These are phyloP conservation scores for Paraphoma chrysanthemicola DNA, from an alignment of 2,329 filamentous ascomycete species.

Conservation along the genomic window DNA sequence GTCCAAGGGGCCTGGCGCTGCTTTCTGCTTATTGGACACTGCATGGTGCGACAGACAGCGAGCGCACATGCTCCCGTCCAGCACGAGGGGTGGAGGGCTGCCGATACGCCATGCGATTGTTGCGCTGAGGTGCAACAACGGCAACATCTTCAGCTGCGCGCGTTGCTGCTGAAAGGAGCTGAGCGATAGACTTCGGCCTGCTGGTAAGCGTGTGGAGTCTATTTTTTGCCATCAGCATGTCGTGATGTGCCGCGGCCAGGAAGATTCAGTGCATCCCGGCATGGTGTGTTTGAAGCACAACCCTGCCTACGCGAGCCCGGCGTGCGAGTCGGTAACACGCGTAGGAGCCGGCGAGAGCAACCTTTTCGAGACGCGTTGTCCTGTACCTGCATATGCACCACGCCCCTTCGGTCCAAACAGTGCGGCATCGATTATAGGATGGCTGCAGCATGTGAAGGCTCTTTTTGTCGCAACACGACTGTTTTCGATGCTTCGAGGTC, in stretches of 20 bases:
- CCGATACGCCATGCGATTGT: constrained; percentile 5
- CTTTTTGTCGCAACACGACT: background rate
- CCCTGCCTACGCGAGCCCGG: constrained; percentile 16
- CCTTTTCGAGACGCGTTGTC: constrained; percentile 20
- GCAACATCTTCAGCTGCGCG: constrained; percentile 1
- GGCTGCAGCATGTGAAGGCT: background rate
- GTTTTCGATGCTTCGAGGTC: background rate
- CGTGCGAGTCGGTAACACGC: constrained; percentile 24
- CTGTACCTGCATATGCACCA: constrained; percentile 25
- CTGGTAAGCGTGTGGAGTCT: constrained; percentile 1
- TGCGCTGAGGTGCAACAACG: constrained; percentile 2
- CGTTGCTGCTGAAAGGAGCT: background rate
- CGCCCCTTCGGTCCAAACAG: constrained; percentile 13
- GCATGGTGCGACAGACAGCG: constrained; percentile 40
- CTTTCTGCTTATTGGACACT: constrained; percentile 24
- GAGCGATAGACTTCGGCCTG: background rate
- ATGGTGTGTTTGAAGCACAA: constrained; percentile 26
- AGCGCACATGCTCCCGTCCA: constrained; percentile 37
- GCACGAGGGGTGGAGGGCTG: constrained; percentile 23
- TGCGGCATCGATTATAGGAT: constrained; percentile 10
- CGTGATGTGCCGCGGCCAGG: constrained; percentile 11
- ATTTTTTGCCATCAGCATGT: constrained; percentile 19
- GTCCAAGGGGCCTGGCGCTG: constrained; percentile 26
- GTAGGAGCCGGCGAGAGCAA: constrained; percentile 16
- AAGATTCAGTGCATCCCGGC: constrained; percentile 19